Evolutionary conservation across 2,329 filamentous ascomycete species (phyloP).

Genomic region (Nothophoma quercina): DNA sequence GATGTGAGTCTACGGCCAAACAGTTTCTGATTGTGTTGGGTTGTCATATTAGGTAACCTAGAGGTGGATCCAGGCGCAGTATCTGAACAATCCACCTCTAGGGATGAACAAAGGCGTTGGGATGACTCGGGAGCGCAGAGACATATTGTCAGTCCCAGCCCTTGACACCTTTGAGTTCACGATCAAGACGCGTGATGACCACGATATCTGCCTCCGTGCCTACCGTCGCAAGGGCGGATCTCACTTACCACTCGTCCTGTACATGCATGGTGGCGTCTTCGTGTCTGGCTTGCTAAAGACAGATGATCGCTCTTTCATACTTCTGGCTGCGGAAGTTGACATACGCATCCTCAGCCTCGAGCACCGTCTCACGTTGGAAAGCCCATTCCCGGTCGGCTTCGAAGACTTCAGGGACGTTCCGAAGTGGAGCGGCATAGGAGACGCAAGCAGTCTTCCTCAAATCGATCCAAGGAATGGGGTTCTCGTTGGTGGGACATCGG

Average conservation of each 20-base stretch:
- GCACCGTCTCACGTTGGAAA: neutral
- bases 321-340: neutral
- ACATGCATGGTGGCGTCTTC: neutral
- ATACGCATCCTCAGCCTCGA: neutral
- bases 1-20: neutral
- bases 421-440: neutral
- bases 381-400: neutral
- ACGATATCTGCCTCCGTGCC: neutral
- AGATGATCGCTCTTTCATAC: neutral
- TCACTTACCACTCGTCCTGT: neutral
- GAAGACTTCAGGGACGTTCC: neutral
- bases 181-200: neutral
- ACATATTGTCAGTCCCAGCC: neutral
- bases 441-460: no score
- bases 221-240: neutral
- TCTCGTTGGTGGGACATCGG: no score
- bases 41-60: neutral
- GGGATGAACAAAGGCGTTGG: neutral
- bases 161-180: neutral
- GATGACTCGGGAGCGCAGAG: neutral
- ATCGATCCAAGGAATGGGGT: neutral
- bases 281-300: neutral
- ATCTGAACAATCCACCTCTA: neutral
- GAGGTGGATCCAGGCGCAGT: neutral
- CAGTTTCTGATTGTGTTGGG: no score